phyloP scores from a whole-genome alignment of 176 grass and related monocot species.

The Melocanna baccifera region DNA sequence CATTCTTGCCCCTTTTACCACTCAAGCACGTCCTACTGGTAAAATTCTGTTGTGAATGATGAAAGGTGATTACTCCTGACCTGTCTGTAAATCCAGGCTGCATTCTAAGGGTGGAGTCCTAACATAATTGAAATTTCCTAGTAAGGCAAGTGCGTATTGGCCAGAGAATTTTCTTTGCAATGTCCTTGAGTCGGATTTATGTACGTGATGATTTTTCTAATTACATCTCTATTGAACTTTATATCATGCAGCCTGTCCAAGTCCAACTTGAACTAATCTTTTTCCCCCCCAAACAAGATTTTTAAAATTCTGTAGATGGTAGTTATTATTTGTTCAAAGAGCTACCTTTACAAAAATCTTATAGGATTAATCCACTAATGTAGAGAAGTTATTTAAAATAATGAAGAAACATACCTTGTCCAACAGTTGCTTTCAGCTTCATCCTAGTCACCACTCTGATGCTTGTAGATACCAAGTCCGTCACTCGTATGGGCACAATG shows the following conservation, averaged over 20 bases:
- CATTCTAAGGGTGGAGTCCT: not conserved
- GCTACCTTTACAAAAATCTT: not conserved
- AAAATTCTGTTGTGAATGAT: not conserved
- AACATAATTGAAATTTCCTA: not conserved
- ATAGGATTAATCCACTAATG: not conserved
- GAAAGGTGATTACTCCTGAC: not conserved
- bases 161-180: too few species aligned
- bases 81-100: not conserved
- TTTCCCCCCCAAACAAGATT: too few species aligned
- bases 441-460: not conserved
- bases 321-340: not conserved
- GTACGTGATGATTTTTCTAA: too few species aligned
- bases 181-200: too few species aligned
- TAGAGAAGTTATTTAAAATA: not conserved
- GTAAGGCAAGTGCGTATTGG: not conserved
- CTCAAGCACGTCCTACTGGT: not conserved
- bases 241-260: not conserved
- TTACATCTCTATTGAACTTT: too few species aligned
- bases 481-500: too few species aligned
- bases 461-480: not conserved
- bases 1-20: not conserved
- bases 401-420: not conserved
- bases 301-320: not conserved
- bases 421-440: not conserved
- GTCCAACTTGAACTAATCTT: not conserved